A percentile compares a stretch with the other conserved stretches of the same genome.
Evolutionary conservation across 768 basidiomycete species (phyloP).

Genomic region (Termitomyces sp.): DNA sequence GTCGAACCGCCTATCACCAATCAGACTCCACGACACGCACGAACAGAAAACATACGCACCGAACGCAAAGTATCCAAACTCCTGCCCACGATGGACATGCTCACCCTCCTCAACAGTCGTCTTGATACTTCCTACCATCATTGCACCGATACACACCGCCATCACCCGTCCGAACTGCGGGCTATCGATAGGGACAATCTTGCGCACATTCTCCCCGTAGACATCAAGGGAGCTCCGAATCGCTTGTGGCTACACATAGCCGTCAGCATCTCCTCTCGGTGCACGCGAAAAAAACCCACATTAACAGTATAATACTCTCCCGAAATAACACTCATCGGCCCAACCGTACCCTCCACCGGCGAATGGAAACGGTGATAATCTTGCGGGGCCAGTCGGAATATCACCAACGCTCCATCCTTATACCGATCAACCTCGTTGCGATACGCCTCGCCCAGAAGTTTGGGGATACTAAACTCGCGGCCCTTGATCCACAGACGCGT

Average conservation of each 20-base stretch:
- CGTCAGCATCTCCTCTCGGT: neutral
- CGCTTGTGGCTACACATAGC: slow-evolving; percentile 70
- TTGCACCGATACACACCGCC: slow-evolving; percentile 89
- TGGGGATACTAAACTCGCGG: slow-evolving; percentile 80
- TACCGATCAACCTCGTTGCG: slow-evolving; percentile 67
- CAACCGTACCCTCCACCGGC: slow-evolving; percentile 82
- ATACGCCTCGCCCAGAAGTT: slow-evolving; percentile 79
- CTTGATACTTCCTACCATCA: slow-evolving; percentile 93
- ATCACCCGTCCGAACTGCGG: slow-evolving; percentile 89
- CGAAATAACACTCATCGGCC: slow-evolving; percentile 74
- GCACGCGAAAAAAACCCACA: slow-evolving; percentile 36
- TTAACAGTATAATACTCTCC: slow-evolving; percentile 98
- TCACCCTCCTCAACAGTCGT: slow-evolving; percentile 88
- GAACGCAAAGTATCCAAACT: slow-evolving; percentile 94
- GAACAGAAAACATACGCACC: slow-evolving; percentile 45
- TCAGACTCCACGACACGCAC: neutral
- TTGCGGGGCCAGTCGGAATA: slow-evolving; percentile 90
- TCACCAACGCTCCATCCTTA: slow-evolving; percentile 77
- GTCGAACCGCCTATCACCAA: slow-evolving; percentile 73
- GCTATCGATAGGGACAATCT: slow-evolving; percentile 89
- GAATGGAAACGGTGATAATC: slow-evolving; percentile 95
- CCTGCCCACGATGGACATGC: slow-evolving; percentile 76
- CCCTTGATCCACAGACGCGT: slow-evolving; percentile 97
- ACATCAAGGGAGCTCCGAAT: slow-evolving; percentile 88
- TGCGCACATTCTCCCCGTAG: slow-evolving; percentile 90